Percentiles rank a stretch among this genome's conserved stretches.
Conservation (phyloP, 2,329 filamentous ascomycete species). For the Penicillium sp. region DNA sequence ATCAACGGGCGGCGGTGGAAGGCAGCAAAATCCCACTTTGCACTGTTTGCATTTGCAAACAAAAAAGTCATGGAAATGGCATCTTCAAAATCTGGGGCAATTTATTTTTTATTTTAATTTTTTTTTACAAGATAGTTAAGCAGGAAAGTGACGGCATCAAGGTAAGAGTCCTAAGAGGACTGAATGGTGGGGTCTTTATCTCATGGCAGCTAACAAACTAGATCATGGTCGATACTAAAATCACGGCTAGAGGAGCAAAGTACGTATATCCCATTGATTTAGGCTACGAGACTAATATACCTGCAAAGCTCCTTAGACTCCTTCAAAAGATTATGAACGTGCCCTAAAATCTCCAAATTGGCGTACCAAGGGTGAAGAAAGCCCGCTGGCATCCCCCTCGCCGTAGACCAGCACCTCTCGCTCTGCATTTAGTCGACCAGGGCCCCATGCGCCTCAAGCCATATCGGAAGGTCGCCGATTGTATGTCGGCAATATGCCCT, state of each 20-base stretch:
- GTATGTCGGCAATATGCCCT: constrained; percentile 53
- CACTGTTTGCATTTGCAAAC: constrained; percentile 19
- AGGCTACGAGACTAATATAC: too few species aligned
- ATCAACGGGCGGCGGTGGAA: constrained; percentile 18
- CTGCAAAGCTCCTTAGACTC: constrained; percentile 31
- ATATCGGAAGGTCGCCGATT: constrained; percentile 43
- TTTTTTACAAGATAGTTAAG: too few species aligned
- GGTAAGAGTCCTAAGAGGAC: too few species aligned
- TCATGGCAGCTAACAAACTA: too few species aligned
- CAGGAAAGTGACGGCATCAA: too few species aligned
- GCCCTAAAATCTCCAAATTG: constrained; percentile 40
- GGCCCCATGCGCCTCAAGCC: constrained; percentile 32
- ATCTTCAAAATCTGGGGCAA: neutral
- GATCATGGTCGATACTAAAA: constrained; percentile 31
- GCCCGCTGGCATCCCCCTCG: constrained; percentile 27
- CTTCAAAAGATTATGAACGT: constrained; percentile 33
- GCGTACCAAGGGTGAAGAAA: constrained; percentile 38
- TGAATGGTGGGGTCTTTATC: too few species aligned
- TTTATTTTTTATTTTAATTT: too few species aligned
- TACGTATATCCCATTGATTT: constrained; percentile 21
- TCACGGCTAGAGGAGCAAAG: constrained; percentile 30
- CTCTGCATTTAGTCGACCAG: constrained; percentile 28
- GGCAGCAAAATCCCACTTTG: constrained; percentile 8
- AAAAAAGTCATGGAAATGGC: constrained; percentile 15
- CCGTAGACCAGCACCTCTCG: constrained; percentile 29